Percentiles rank a stretch among this genome's conserved stretches.
Conservation (phyloP, 371 early-diverging fungal species). For the Apophysomyces ossiformis region DNA sequence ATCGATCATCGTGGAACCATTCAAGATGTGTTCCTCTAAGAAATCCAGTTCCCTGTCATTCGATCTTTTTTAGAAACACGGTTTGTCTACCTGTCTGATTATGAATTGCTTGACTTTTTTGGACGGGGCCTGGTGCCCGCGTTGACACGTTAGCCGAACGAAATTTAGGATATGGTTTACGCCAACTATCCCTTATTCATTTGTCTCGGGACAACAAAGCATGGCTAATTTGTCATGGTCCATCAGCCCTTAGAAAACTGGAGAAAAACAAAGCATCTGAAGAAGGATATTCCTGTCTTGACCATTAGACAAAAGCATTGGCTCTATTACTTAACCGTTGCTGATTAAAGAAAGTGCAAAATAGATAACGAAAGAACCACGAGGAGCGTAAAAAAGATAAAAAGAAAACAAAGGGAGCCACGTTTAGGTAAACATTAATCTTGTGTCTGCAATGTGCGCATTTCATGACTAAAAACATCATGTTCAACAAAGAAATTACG, state of each 20-base stretch:
- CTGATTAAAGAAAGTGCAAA: too few relatives aligned
- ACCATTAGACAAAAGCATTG: too few relatives aligned
- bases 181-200: neutral
- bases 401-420: neutral
- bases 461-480: neutral
- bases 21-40: neutral
- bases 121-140: neutral
- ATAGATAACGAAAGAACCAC: neutral
- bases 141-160: neutral
- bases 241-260: too few relatives aligned
- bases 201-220: too few relatives aligned
- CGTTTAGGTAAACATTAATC: neutral
- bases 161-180: conserved; percentile 5
- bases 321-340: too few relatives aligned
- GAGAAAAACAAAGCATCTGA: too few relatives aligned
- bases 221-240: too few relatives aligned
- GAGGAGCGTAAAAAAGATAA: neutral
- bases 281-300: too few relatives aligned
- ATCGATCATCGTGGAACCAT: conserved; percentile 7
- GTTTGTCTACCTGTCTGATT: neutral
- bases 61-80: neutral
- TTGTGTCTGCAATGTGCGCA: neutral
- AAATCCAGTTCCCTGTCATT: neutral
- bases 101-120: neutral
- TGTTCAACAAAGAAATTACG: neutral